These are phyloP conservation scores for Phytophthora pseudosyringae DNA, from an alignment of 352 stramenopile species.

Conservation along the genomic window DNA sequence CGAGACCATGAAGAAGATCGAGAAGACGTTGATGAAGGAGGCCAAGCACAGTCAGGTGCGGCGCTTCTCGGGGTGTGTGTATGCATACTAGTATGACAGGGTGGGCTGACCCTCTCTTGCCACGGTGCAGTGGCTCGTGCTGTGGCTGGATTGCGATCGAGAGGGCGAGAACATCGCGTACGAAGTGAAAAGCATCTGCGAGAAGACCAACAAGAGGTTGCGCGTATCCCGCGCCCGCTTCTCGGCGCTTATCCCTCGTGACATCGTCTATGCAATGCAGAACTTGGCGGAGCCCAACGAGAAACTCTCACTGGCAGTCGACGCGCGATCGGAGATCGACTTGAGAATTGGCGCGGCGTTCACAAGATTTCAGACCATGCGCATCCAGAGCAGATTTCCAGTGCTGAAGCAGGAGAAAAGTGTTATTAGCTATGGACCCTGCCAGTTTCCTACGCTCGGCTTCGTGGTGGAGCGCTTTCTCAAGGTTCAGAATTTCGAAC, in stretches of 20 bases:
- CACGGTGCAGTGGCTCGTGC: slow-evolving; percentile 82
- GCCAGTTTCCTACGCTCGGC: slow-evolving; percentile 99
- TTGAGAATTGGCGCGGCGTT: slow-evolving; percentile 94
- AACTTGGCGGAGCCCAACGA: slow-evolving; percentile 83
- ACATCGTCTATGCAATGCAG: slow-evolving; percentile 91
- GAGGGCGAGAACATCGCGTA: slow-evolving; percentile 99
- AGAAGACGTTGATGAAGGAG: slow-evolving; percentile 91
- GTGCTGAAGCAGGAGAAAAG: slow-evolving; percentile 70
- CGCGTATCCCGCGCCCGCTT: slow-evolving; percentile 92
- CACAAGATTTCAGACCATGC: slow-evolving; percentile 96
- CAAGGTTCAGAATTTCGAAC: slow-evolving; percentile 97
- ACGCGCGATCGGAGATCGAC: slow-evolving; percentile 95
- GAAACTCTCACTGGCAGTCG: slow-evolving; percentile 82
- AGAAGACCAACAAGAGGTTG: slow-evolving; percentile 71
- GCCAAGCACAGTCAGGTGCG: slow-evolving; percentile 74
- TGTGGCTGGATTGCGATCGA: slow-evolving; percentile 99
- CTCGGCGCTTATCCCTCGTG: slow-evolving; percentile 92
- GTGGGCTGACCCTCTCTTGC: slow-evolving; percentile 10
- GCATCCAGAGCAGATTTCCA: slow-evolving; percentile 88
- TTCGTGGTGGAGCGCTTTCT: slow-evolving; percentile 95
- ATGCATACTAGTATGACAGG: too few relatives aligned
- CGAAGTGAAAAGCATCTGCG: slow-evolving; percentile 93
- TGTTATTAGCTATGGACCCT: slow-evolving; percentile 99
- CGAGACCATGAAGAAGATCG: slow-evolving; percentile 89
- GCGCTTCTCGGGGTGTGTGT: background rate